phyloP scores from a whole-genome alignment of 768 basidiomycete species.

The Suillus spraguei region DNA sequence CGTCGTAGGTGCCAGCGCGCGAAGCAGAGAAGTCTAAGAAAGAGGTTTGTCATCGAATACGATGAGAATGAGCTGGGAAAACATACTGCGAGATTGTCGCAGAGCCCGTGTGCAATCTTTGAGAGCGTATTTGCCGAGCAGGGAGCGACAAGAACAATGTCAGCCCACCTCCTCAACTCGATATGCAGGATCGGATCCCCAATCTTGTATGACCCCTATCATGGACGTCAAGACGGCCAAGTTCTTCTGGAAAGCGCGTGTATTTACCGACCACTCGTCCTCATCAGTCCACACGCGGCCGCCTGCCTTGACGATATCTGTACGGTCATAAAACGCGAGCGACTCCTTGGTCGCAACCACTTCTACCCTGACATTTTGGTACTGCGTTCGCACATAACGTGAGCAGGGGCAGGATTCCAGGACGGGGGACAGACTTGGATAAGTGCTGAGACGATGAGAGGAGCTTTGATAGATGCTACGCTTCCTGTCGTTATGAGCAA shows the following conservation, averaged over 20 bases:
- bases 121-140: conserved; percentile 98
- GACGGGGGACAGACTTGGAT: conserved; percentile 47
- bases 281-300: conserved; percentile 84
- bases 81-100: conserved; percentile 83
- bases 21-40: conserved; percentile 72
- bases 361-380: conserved; percentile 74
- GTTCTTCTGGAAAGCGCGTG: not conserved
- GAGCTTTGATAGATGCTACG: conserved; percentile 93
- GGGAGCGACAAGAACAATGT: conserved; percentile 92
- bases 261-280: conserved; percentile 90
- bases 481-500: conserved; percentile 89
- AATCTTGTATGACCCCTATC: conserved; percentile 70
- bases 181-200: conserved; percentile 97
- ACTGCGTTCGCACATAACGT: conserved; percentile 43
- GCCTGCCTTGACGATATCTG: conserved; percentile 51
- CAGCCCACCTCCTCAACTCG: conserved; percentile 93
- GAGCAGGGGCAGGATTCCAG: not conserved
- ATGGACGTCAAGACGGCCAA: not conserved
- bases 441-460: conserved; percentile 83
- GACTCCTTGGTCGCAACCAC: conserved; percentile 83
- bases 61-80: not conserved
- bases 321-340: conserved; percentile 71
- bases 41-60: not conserved
- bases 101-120: conserved; percentile 87
- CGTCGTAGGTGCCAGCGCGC: conserved; percentile 81